Evolutionary conservation across 768 basidiomycete genomes (phyloP), one percentile per base, ranked within the genome.

Genomic region (Lactarius hatsudake): DNA sequence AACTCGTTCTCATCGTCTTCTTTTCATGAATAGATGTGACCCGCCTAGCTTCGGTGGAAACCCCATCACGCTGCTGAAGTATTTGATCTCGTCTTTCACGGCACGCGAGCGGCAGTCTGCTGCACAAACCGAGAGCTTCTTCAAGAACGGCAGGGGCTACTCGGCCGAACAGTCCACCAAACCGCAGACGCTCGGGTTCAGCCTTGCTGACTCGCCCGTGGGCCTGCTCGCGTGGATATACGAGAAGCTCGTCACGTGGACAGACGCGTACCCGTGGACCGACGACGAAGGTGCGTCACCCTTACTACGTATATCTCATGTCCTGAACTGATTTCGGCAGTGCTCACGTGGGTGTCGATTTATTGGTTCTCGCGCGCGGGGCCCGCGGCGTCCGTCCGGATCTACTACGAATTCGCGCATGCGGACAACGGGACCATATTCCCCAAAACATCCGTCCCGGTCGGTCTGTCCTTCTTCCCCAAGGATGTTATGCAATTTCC

Each of bases 291-390:
- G 86, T 81, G 26, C 4, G 67, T 36, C n/a, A 23, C 23, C 8
- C 17, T 51, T 28, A 18, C 36, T 38, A 1, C 26, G 26, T 28
- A 28, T 42, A 42, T 42, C 40, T 42, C 15, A 42, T 1, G 17
- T 17, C 5, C 13, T 17, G 40, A 42, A 42, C 40, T 38, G 12
- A 5, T 13, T 13, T 38, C 36, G 2, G 36, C 63, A 86, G 87
- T 87, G 1, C 70, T 88, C 42, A 85, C 84, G 0, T 88, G 86
- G 86, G 73, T 86, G 20, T 86, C 84, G 3, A 77, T 86, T 13
- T 86, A 83, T 70, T 83, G 79, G 78, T 86, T 87, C 74, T 87
- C 86, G 36, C 36, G 36, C 36, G 1, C 12, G 0, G 36, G 36
- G 12, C 36, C 36, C 36, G 36, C 36, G 12, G 36, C 36, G 36